Percentiles rank a stretch among this genome's conserved stretches.
Evolutionary conservation across 495 filamentous ascomycete species (phyloP).

Genomic region (Penicilliopsis zonata): DNA sequence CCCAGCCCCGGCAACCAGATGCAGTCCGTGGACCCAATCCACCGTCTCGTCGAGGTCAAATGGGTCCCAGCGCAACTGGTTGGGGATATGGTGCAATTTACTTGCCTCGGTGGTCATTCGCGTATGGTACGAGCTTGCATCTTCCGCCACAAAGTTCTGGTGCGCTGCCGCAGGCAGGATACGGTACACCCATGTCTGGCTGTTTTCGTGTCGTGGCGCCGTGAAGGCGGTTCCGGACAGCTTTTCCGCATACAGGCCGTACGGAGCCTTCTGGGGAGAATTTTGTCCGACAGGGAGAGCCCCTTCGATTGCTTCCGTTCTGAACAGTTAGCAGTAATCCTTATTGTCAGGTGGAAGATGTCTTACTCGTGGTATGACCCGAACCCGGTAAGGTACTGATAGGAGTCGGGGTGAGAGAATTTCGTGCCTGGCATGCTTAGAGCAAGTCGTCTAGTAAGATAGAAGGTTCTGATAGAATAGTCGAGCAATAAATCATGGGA

Average conservation of each 20-base stretch:
- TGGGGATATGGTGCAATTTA: constrained; percentile 58
- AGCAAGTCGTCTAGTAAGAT: too few relatives aligned
- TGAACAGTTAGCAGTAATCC: constrained; percentile 8
- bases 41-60: constrained; percentile 64
- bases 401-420: constrained; percentile 42
- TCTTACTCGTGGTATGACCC: constrained; percentile 47
- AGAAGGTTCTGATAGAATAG: too few relatives aligned
- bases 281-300: constrained; percentile 60
- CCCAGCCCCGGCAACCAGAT: constrained; percentile 69
- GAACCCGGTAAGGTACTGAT: constrained; percentile 47
- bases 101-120: constrained; percentile 34
- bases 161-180: constrained; percentile 79
- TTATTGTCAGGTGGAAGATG: neutral
- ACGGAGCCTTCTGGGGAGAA: constrained; percentile 76
- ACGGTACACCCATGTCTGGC: constrained; percentile 90
- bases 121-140: constrained; percentile 42
- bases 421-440: constrained; percentile 42
- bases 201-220: constrained; percentile 77
- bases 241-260: constrained; percentile 86
- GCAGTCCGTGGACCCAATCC: constrained; percentile 71
- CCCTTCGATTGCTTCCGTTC: constrained; percentile 42
- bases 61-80: constrained; percentile 86
- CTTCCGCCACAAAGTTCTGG: constrained; percentile 51
- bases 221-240: constrained; percentile 91
- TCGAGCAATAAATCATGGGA: too few relatives aligned